A percentile compares a stretch with the other conserved stretches of the same genome.
phyloP scores from a whole-genome alignment of 2,329 filamentous ascomycete species.

The Penicillium brevicompactum region DNA sequence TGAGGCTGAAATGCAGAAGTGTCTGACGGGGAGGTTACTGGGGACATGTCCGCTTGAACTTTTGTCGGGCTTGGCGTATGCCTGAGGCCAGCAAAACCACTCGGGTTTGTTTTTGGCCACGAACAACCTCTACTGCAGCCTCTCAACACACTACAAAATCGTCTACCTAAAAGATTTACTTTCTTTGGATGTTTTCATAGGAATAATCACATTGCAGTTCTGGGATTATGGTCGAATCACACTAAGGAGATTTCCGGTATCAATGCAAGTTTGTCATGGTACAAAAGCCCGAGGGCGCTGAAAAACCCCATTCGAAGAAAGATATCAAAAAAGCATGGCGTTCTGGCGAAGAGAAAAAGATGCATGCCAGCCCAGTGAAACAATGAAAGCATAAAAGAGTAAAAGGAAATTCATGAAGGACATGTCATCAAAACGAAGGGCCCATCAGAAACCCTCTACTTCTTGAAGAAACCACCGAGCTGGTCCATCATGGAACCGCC shows the following conservation, averaged over 20 bases:
- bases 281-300: constrained; percentile 8
- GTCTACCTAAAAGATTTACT: neutral
- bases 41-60: constrained; percentile 36
- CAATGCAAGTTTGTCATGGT: constrained; percentile 19
- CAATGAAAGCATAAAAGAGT: constrained; percentile 5
- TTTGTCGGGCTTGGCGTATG: constrained; percentile 38
- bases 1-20: constrained; percentile 18
- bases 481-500: constrained; percentile 33
- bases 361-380: constrained; percentile 17
- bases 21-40: constrained; percentile 15
- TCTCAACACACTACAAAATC: neutral
- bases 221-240: constrained; percentile 11
- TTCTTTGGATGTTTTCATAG: neutral
- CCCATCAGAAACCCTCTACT: constrained; percentile 25
- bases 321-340: constrained; percentile 6
- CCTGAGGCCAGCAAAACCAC: constrained; percentile 28
- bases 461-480: constrained; percentile 42
- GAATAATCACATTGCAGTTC: constrained; percentile 14
- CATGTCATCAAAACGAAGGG: constrained; percentile 14
- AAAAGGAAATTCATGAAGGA: constrained; percentile 28
- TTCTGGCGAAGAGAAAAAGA: constrained; percentile 17
- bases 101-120: constrained; percentile 10
- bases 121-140: neutral
- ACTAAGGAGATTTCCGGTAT: constrained; percentile 11
- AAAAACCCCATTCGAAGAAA: constrained; percentile 3